These are phyloP conservation scores for Sporisorium graminicola DNA, from an alignment of 1,284 basidiomycete species.

Conservation along the genomic window DNA sequence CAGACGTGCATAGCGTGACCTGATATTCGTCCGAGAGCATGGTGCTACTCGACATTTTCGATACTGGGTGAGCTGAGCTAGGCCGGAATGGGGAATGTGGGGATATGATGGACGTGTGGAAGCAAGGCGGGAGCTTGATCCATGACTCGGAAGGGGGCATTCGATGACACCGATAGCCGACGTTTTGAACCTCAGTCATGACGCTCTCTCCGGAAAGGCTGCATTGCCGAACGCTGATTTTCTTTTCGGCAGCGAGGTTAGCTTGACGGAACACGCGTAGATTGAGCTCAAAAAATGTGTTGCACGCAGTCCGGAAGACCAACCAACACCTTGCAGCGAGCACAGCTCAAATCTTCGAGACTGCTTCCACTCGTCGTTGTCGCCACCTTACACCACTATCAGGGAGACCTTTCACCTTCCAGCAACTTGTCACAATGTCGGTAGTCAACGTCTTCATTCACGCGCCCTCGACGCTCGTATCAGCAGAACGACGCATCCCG, in stretches of 20 bases:
- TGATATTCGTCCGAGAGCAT: conserved; percentile 7
- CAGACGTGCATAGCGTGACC: conserved; percentile 38
- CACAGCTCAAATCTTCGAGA: background rate
- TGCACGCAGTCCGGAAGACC: background rate
- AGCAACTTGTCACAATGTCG: conserved; percentile 39
- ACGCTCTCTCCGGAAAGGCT: background rate
- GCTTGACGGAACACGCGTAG: too few species aligned
- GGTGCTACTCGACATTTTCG: conserved; percentile 7
- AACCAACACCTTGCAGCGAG: conserved; percentile 8
- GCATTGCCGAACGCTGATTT: conserved; percentile 11
- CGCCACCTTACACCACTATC: background rate
- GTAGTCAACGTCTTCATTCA: conserved; percentile 58
- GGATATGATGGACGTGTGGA: background rate
- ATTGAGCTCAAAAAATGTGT: background rate
- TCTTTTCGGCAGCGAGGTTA: too few species aligned
- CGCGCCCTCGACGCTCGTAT: conserved; percentile 54
- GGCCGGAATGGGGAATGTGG: too few species aligned
- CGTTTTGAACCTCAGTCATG: background rate
- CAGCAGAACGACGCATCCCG: conserved; percentile 56
- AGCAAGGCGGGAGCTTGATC: background rate
- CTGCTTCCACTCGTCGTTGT: too few species aligned
- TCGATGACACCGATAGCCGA: conserved; percentile 2
- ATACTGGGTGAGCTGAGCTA: background rate
- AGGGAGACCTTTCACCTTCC: background rate
- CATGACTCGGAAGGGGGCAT: too few species aligned